Evolutionary conservation across 345 rosid genomes (phyloP).

Genomic region (Ricinus communis): DNA sequence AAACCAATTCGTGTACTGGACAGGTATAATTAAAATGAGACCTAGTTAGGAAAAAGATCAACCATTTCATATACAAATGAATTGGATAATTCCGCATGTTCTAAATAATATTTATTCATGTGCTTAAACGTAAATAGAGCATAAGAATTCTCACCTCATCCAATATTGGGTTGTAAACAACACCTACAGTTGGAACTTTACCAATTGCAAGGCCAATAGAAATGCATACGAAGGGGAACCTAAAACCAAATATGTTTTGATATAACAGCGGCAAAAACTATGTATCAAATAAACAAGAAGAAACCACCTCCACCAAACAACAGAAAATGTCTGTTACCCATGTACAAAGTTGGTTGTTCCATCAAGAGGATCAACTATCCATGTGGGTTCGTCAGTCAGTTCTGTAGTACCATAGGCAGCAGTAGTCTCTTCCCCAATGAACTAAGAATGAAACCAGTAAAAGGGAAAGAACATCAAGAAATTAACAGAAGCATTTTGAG

Average conservation of each 20-base stretch:
- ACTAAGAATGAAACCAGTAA: constrained; percentile 38
- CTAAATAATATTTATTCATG: background rate
- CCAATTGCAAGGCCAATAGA: constrained; percentile 93
- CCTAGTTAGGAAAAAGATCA: background rate
- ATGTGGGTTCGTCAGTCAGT: constrained; percentile 90
- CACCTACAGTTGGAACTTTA: constrained; percentile 82
- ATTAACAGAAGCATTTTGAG: background rate
- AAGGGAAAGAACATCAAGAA: constrained; percentile 4
- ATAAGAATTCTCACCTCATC: constrained; percentile 61
- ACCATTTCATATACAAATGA: background rate
- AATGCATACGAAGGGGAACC: constrained; percentile 87
- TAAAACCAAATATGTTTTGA: constrained; percentile 27
- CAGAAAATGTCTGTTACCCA: constrained; percentile 47
- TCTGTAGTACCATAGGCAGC: constrained; percentile 74
- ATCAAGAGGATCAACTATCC: constrained; percentile 99
- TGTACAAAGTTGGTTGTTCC: constrained; percentile 98
- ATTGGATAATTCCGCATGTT: background rate
- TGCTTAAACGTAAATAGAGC: background rate
- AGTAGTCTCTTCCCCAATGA: constrained; percentile 96
- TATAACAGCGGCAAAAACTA: constrained; percentile 3
- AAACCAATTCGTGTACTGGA: background rate
- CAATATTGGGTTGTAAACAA: constrained; percentile 90
- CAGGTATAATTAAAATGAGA: background rate
- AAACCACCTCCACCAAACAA: constrained; percentile 14
- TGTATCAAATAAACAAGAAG: background rate